Evolutionary conservation across 2,329 filamentous ascomycete genomes (phyloP).

Genomic region (Aspergillus carbonarius): DNA sequence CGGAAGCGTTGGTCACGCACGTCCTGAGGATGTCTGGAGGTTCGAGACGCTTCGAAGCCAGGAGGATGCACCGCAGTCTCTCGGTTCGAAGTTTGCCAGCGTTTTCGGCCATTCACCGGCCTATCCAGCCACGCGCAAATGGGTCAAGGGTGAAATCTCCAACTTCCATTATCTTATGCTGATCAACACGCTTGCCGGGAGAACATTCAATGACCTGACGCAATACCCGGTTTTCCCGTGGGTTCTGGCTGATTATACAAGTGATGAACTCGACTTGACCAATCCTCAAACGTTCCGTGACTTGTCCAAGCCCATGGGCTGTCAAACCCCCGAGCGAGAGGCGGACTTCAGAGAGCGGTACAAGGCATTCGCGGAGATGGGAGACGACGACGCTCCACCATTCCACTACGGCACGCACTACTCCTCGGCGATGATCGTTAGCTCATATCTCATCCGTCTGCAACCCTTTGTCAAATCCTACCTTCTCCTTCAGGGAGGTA

Average conservation of each 20-base stretch:
- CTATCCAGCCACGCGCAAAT: conserved; percentile 82
- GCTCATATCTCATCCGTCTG: conserved; percentile 89
- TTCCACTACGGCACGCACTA: conserved; percentile 99
- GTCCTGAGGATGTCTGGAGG: conserved; percentile 87
- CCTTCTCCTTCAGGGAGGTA: conserved; percentile 88
- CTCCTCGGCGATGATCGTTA: conserved; percentile 98
- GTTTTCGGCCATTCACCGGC: conserved; percentile 83
- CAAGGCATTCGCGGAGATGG: conserved; percentile 85
- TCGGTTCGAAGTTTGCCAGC: conserved; percentile 87
- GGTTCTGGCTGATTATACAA: conserved; percentile 94
- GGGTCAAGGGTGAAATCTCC: conserved; percentile 91
- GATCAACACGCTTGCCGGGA: conserved; percentile 93
- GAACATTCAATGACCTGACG: conserved; percentile 96
- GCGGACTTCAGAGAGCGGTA: conserved; percentile 81
- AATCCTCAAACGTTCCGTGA: conserved; percentile 86
- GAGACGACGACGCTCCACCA: conserved; percentile 69
- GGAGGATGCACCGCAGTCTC: conserved; percentile 62
- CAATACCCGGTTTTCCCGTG: conserved; percentile 98
- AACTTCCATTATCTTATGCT: conserved; percentile 99
- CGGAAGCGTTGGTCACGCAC: conserved; percentile 65
- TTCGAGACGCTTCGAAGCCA: conserved; percentile 76
- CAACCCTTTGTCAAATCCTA: conserved; percentile 97
- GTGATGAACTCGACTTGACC: conserved; percentile 82
- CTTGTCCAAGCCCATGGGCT: conserved; percentile 93
- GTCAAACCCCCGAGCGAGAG: conserved; percentile 74